Conservation (phyloP, 805 yeast genomes). For the Teunomyces tritomae region DNA sequence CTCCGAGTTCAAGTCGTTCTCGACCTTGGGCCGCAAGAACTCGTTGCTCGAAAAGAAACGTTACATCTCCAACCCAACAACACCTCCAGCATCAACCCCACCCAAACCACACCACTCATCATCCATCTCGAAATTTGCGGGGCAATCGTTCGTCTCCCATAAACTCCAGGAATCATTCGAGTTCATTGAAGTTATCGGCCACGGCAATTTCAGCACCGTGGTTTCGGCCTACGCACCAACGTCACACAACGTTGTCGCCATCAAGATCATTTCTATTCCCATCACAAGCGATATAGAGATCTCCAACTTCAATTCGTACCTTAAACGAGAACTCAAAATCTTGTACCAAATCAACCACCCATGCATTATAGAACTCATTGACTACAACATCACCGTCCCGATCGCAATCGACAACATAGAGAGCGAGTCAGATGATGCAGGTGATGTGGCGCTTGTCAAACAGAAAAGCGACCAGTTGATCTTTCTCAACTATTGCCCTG, state of each 20-base stretch:
- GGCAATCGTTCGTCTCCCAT: slow-evolving; percentile 11
- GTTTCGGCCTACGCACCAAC: slow-evolving; percentile 38
- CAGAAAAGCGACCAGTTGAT: slow-evolving; percentile 39
- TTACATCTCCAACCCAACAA: slow-evolving; percentile 21
- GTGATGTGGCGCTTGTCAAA: slow-evolving; percentile 13
- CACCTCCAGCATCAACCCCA: slow-evolving; percentile 6
- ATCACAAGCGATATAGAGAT: slow-evolving; percentile 27
- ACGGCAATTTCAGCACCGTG: slow-evolving; percentile 70
- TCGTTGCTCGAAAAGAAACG: slow-evolving; percentile 18
- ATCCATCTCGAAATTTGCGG: slow-evolving; percentile 2
- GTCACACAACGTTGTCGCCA: slow-evolving; percentile 47
- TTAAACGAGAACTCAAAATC: slow-evolving; percentile 67
- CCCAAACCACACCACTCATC: not conserved
- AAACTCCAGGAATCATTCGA: slow-evolving; percentile 6
- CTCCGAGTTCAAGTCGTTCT: slow-evolving; percentile 37
- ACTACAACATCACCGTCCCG: slow-evolving; percentile 37
- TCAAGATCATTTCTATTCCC: slow-evolving; percentile 59
- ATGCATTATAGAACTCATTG: slow-evolving; percentile 61
- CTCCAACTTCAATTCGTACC: slow-evolving; percentile 32
- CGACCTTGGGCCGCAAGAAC: slow-evolving; percentile 16
- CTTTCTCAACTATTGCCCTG: slow-evolving; percentile 72
- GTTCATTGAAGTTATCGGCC: slow-evolving; percentile 48
- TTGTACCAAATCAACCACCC: slow-evolving; percentile 61
- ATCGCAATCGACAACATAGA: slow-evolving; percentile 25
- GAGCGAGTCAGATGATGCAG: slow-evolving; percentile 13